Evolutionary conservation across 2,329 filamentous ascomycete genomes (phyloP).

Genomic region (Neofusicoccum parvum): DNA sequence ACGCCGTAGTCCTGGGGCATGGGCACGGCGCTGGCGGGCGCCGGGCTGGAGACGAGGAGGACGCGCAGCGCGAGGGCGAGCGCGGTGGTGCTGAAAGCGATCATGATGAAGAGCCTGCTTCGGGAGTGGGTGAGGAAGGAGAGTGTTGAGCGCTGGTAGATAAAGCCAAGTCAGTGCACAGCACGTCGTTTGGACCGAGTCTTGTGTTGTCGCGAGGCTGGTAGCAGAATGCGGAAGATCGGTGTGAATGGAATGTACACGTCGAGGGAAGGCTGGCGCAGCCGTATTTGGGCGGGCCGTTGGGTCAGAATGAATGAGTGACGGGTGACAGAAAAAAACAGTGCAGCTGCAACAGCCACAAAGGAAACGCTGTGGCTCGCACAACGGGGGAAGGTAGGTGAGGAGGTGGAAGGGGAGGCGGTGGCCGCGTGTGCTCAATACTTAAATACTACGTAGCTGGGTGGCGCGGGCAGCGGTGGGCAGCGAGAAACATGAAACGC

Average conservation of each 20-base stretch:
- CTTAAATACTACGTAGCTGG: too few relatives aligned
- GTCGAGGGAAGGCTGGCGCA: slow-evolving; percentile 16
- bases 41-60: slow-evolving; percentile 29
- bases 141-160: slow-evolving; percentile 9
- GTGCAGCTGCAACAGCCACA: slow-evolving; percentile 5
- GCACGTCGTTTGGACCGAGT: slow-evolving; percentile 9
- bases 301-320: slow-evolving; percentile 8
- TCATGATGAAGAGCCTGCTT: slow-evolving; percentile 36
- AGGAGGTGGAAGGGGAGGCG: slow-evolving; percentile 13
- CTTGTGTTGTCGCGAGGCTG: slow-evolving; percentile 14
- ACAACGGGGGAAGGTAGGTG: slow-evolving; percentile 11
- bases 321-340: slow-evolving; percentile 17
- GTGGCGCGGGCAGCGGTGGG: background rate
- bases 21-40: slow-evolving; percentile 23
- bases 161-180: slow-evolving; percentile 23
- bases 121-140: slow-evolving; percentile 9
- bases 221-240: slow-evolving; percentile 12
- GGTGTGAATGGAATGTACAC: slow-evolving; percentile 16
- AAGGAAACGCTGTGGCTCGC: slow-evolving; percentile 20
- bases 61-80: slow-evolving; percentile 41
- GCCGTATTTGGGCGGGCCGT: background rate
- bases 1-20: slow-evolving; percentile 23
- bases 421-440: slow-evolving; percentile 19
- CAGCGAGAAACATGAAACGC: slow-evolving; percentile 21
- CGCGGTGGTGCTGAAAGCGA: slow-evolving; percentile 40